Conservation (phyloP, 1,139 yeast genomes). For the Hansenula lynferdii region DNA sequence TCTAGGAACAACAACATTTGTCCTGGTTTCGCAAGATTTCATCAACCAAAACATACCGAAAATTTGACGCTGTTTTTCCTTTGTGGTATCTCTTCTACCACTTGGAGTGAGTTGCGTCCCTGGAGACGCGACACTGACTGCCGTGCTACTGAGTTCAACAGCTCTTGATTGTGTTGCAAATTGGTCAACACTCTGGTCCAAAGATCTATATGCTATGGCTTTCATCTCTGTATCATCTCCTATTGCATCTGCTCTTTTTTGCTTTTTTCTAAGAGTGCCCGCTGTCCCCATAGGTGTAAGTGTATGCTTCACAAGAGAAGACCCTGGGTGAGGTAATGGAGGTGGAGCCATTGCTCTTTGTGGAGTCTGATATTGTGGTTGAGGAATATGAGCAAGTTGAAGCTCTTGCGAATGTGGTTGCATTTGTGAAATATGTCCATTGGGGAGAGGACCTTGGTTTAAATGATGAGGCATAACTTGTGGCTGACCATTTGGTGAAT, state of each 20-base stretch:
- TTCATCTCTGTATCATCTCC: not conserved
- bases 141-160: not conserved
- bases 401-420: not conserved
- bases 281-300: not conserved
- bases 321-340: not conserved
- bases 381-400: no score
- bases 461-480: not conserved
- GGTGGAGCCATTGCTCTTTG: constrained; percentile 1
- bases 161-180: constrained; percentile 1
- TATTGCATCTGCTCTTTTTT: not conserved
- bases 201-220: not conserved
- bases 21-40: constrained; percentile 62
- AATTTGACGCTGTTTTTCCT: constrained; percentile 2
- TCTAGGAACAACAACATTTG: constrained; percentile 77
- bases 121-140: not conserved
- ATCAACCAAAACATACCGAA: constrained; percentile 20
- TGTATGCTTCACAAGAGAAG: not conserved
- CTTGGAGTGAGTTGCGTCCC: not conserved
- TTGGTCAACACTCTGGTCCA: not conserved
- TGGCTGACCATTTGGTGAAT: not conserved
- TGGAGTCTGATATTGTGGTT: not conserved
- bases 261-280: not conserved
- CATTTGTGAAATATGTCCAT: not conserved
- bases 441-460: not conserved
- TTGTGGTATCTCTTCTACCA: not conserved